These are phyloP conservation scores for Candida taoyuanica DNA, from an alignment of 805 yeast genomes.

Conservation along the genomic window DNA sequence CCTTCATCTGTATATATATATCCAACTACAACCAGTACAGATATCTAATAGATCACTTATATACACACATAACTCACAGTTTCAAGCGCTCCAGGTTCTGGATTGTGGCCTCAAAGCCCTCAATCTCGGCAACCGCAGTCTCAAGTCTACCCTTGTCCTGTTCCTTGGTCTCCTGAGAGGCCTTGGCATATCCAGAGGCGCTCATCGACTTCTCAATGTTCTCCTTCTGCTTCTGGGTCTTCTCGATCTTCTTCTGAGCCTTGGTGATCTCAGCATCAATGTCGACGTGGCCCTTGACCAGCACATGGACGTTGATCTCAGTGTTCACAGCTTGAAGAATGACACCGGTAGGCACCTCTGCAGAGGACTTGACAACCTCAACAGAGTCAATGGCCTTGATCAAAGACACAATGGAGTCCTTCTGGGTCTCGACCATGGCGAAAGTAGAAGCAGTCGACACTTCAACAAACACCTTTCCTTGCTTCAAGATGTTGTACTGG, in stretches of 20 bases:
- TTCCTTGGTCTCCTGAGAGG: constrained; percentile 75
- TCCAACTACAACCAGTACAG: too few species aligned
- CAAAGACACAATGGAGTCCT: constrained; percentile 82
- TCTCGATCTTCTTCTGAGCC: constrained; percentile 70
- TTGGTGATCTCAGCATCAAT: constrained; percentile 86
- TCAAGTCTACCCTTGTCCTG: constrained; percentile 65
- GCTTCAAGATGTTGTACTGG: constrained; percentile 83
- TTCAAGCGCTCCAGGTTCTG: constrained; percentile 77
- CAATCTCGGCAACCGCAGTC: constrained; percentile 77
- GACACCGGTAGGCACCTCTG: constrained; percentile 80
- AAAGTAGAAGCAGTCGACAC: constrained; percentile 44
- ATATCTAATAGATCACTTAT: too few species aligned
- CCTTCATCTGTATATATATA: too few species aligned
- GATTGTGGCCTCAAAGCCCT: constrained; percentile 83
- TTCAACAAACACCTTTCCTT: constrained; percentile 83
- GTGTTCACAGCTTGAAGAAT: constrained; percentile 80
- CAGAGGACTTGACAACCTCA: constrained; percentile 50
- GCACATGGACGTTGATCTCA: constrained; percentile 77
- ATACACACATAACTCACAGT: constrained; percentile 39
- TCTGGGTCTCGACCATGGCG: constrained; percentile 61
- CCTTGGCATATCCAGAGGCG: constrained; percentile 81
- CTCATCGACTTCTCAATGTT: constrained; percentile 65
- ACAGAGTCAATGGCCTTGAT: constrained; percentile 85
- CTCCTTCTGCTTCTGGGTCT: constrained; percentile 54
- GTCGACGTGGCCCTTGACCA: constrained; percentile 93